A percentile compares a stretch with the other conserved stretches of the same genome.
Evolutionary conservation across 768 basidiomycete species (phyloP).

Genomic region (Rhizopogon roseolus): DNA sequence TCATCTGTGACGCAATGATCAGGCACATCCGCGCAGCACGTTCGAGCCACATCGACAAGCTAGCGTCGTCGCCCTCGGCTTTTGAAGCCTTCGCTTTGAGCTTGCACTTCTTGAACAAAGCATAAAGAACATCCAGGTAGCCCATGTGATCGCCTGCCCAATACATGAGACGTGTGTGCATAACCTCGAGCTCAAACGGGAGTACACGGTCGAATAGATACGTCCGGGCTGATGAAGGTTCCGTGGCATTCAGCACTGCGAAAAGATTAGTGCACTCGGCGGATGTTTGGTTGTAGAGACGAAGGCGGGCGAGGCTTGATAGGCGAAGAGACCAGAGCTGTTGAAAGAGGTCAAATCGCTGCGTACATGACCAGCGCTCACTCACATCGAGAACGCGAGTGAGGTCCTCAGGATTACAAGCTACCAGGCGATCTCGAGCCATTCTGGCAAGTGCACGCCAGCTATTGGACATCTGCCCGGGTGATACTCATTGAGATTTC

Average conservation of each 20-base stretch:
- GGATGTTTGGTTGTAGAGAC: slow-evolving; percentile 83
- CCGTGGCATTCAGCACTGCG: slow-evolving; percentile 56
- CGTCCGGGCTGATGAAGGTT: slow-evolving; percentile 44
- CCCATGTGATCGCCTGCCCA: slow-evolving; percentile 81
- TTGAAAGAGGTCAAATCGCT: not conserved
- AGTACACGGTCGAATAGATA: slow-evolving; percentile 44
- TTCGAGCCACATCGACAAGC: slow-evolving; percentile 76
- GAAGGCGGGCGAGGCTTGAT: slow-evolving; percentile 70
- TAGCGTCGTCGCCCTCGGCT: slow-evolving; percentile 12
- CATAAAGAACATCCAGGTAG: slow-evolving; percentile 69
- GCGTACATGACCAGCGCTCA: not conserved
- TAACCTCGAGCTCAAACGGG: slow-evolving; percentile 56
- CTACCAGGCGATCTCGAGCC: slow-evolving; percentile 75
- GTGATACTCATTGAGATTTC: slow-evolving; percentile 15
- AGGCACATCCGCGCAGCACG: slow-evolving; percentile 69
- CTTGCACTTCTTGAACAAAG: slow-evolving; percentile 60
- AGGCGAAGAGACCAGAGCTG: slow-evolving; percentile 86
- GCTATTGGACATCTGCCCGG: slow-evolving; percentile 73
- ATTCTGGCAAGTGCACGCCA: slow-evolving; percentile 83
- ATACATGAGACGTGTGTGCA: slow-evolving; percentile 70
- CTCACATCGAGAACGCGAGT: slow-evolving; percentile 63
- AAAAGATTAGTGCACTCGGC: slow-evolving; percentile 83
- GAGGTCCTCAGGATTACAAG: slow-evolving; percentile 65
- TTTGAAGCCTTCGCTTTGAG: not conserved
- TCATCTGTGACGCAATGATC: slow-evolving; percentile 75